Base-by-base conservation (phyloP, 2,329 filamentous ascomycete species). In the Aspergillus ustus region DNA sequence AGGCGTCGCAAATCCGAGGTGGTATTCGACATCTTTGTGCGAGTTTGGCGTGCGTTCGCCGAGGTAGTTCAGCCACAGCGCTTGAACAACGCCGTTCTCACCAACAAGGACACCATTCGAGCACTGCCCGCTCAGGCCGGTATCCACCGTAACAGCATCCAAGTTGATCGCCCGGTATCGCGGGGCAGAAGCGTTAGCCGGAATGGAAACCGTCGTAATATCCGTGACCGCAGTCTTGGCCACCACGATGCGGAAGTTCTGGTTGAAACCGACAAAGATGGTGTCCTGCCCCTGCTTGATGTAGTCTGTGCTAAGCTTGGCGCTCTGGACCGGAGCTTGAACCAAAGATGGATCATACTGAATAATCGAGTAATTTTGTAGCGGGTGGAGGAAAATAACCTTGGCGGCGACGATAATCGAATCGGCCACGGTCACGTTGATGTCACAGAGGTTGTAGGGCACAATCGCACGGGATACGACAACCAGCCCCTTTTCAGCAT, bases 261-360 rank as follows among this genome's bases (percentile, higher is more conserved):
- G 89, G 74, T 99, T 99, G 81, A 97, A 96, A n/a, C 95, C 96
- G 65, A 99, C 91, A 78, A 99, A 99, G 68, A 97, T 93, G 0
- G 93, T 97, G 60, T 94, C 90, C 52, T 93, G 92, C 40, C 95
- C 95, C 80, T 98, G 95, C 55, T 92, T 93, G 74, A 98, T 92
- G 69, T 89, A 88, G 59, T 91, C 87, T 6, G 84, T 88, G 71
- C 92, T 92, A 53, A 99, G 84, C 70, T 87, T 91, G 4, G 96
- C 95, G 66, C 91, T 94, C 81, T 93, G 87, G 13, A 99, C 93
- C 0, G 95, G 93, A 2, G 94, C 95, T 72, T 96, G 88, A n/a
- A 98, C 96, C 19, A 99, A 85, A 44, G 86, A 88, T 1, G 95
- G 92, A 74, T 99, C 94, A 75, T 99, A 99, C 79, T 96, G 90